Conservation (phyloP, 2,329 filamentous ascomycete species). For the Macrophomina phaseolina region DNA sequence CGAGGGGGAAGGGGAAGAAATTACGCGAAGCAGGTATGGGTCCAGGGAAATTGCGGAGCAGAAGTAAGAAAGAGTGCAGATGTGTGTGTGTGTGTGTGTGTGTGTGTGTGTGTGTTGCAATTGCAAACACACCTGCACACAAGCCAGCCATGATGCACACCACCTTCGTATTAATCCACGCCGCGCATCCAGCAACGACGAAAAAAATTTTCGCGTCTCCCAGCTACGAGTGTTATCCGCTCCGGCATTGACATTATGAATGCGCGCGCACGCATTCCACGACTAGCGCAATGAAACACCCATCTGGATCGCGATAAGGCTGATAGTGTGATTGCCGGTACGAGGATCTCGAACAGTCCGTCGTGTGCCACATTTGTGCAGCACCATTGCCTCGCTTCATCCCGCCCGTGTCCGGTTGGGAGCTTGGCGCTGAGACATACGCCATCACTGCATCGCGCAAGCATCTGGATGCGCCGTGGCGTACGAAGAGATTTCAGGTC, state of each 20-base stretch:
- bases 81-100: not conserved
- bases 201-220: not conserved
- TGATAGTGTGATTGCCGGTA: constrained; percentile 10
- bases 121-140: not conserved
- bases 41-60: not conserved
- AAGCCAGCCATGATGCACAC: not conserved
- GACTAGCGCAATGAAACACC: not conserved
- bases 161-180: not conserved
- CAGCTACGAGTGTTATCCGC: not conserved
- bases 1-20: not conserved
- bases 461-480: constrained; percentile 8
- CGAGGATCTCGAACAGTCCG: constrained; percentile 12
- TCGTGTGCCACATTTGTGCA: not conserved
- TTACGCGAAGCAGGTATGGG: not conserved
- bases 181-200: not conserved
- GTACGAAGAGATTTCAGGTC: not conserved
- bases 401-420: constrained; percentile 5
- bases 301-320: constrained; percentile 22
- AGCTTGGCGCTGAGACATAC: not conserved
- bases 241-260: not conserved
- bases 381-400: constrained; percentile 3
- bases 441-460: not conserved
- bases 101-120: not conserved
- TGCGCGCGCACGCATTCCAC: not conserved
- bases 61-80: too few species aligned